Evolutionary conservation across 441 rosid genomes (phyloP).

Genomic region (Hura crepitans): DNA sequence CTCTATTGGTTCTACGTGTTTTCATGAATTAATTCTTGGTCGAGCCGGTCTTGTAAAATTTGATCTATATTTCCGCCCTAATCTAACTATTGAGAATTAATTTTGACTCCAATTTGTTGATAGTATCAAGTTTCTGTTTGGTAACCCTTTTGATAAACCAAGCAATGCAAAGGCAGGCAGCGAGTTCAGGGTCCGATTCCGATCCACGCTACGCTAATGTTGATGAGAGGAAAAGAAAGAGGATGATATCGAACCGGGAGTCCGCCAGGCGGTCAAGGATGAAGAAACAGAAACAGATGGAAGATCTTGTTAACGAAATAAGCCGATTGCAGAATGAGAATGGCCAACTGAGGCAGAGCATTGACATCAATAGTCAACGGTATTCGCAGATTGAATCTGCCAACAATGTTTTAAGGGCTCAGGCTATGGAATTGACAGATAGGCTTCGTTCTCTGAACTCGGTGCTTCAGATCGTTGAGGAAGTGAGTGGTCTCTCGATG

Average conservation of each 20-base stretch:
- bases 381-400: slow-evolving; percentile 47
- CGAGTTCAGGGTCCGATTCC: slow-evolving; percentile 60
- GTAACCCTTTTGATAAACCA: background rate
- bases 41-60: slow-evolving; percentile 9
- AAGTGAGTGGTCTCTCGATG: slow-evolving; percentile 46
- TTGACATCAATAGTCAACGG: slow-evolving; percentile 31
- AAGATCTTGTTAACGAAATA: slow-evolving; percentile 46
- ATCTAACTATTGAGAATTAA: background rate
- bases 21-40: slow-evolving; percentile 43
- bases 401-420: slow-evolving; percentile 69
- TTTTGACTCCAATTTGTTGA: background rate
- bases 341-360: slow-evolving; percentile 30
- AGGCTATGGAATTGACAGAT: slow-evolving; percentile 55
- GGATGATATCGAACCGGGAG: slow-evolving; percentile 77
- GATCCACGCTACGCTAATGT: slow-evolving; percentile 41
- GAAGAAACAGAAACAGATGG: slow-evolving; percentile 68
- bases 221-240: slow-evolving; percentile 80
- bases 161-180: slow-evolving; percentile 31
- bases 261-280: slow-evolving; percentile 74
- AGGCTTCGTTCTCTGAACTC: slow-evolving; percentile 60
- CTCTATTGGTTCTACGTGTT: slow-evolving; percentile 88
- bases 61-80: background rate
- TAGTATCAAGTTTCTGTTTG: background rate
- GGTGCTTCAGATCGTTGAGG: slow-evolving; percentile 58
- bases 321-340: slow-evolving; percentile 48